phyloP scores from a whole-genome alignment of 805 yeast genomes.

The Kregervanrija pseudodelftensis region DNA sequence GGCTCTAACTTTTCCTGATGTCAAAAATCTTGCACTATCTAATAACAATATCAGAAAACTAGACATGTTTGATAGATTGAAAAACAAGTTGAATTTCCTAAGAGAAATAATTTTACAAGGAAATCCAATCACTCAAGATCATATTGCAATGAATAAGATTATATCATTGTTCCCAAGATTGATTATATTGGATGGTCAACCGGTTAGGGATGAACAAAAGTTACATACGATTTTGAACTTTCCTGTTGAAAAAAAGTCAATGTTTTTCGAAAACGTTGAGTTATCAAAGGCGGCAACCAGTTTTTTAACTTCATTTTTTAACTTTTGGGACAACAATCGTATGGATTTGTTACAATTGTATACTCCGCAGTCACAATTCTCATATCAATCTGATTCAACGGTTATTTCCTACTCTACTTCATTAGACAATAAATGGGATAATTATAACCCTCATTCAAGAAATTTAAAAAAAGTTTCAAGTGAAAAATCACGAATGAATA shows the following conservation, averaged over 20 bases:
- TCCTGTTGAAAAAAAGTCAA: conserved; percentile 49
- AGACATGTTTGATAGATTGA: conserved; percentile 65
- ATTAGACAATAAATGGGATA: conserved; percentile 41
- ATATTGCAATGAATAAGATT: conserved; percentile 51
- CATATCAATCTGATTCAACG: conserved; percentile 66
- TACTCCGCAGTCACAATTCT: conserved; percentile 78
- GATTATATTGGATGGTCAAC: conserved; percentile 67
- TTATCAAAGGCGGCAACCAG: conserved; percentile 66
- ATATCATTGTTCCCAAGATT: conserved; percentile 73
- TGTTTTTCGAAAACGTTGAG: conserved; percentile 76
- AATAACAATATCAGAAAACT: conserved; percentile 60
- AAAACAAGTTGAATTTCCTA: conserved; percentile 61
- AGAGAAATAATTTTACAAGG: conserved; percentile 73
- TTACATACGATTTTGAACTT: conserved; percentile 43
- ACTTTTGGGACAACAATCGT: conserved; percentile 78
- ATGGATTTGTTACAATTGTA: conserved; percentile 63
- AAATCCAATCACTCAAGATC: conserved; percentile 55
- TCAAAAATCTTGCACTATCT: conserved; percentile 74
- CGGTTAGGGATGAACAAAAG: conserved; percentile 67
- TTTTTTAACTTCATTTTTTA: conserved; percentile 68
- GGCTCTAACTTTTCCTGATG: conserved; percentile 65
- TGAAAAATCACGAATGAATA: conserved; percentile 46
- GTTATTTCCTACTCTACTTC: conserved; percentile 30
- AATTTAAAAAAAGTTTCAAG: conserved; percentile 60
- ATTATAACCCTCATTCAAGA: conserved; percentile 67